Evolutionary conservation across 2,329 filamentous ascomycete genomes (phyloP).

Genomic region (Laburnicola sp.): DNA sequence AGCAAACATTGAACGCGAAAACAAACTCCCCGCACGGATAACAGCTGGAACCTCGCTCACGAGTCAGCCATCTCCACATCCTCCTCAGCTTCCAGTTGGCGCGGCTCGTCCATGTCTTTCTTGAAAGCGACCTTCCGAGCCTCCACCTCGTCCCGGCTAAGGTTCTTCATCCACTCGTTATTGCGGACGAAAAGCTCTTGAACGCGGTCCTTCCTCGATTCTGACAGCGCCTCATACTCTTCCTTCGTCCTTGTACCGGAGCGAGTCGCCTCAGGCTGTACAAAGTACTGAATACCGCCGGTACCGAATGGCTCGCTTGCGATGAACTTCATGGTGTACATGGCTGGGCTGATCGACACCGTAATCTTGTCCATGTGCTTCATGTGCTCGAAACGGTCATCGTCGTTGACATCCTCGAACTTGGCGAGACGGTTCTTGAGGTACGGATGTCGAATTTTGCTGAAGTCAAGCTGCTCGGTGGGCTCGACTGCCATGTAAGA

Average conservation of each 20-base stretch:
- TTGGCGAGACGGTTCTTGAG: constrained; percentile 47
- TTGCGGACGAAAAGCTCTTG: constrained; percentile 51
- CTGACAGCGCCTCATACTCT: constrained; percentile 33
- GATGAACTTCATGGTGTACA: constrained; percentile 50
- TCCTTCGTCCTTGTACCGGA: constrained; percentile 39
- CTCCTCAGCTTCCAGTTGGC: constrained; percentile 20
- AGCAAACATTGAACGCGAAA: background rate
- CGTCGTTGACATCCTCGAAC: constrained; percentile 37
- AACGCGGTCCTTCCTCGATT: constrained; percentile 41
- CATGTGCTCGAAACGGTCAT: constrained; percentile 35
- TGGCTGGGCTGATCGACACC: constrained; percentile 50
- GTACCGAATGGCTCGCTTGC: constrained; percentile 40
- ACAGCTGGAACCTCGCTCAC: background rate
- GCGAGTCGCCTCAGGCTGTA: constrained; percentile 43
- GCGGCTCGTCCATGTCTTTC: constrained; percentile 33
- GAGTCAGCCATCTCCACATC: constrained; percentile 41
- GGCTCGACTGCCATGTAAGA: constrained; percentile 87
- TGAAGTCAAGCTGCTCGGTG: constrained; percentile 57
- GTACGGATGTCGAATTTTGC: constrained; percentile 45
- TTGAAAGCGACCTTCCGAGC: constrained; percentile 45
- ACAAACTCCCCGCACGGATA: too few relatives aligned
- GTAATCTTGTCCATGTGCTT: constrained; percentile 48
- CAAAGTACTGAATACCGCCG: constrained; percentile 46
- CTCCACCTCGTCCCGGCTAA: constrained; percentile 53
- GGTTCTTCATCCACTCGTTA: constrained; percentile 52